Percentiles rank a stretch among this genome's conserved stretches.
phyloP scores from a whole-genome alignment of 768 basidiomycete genomes.

The Xerocomellus dryophilus region DNA sequence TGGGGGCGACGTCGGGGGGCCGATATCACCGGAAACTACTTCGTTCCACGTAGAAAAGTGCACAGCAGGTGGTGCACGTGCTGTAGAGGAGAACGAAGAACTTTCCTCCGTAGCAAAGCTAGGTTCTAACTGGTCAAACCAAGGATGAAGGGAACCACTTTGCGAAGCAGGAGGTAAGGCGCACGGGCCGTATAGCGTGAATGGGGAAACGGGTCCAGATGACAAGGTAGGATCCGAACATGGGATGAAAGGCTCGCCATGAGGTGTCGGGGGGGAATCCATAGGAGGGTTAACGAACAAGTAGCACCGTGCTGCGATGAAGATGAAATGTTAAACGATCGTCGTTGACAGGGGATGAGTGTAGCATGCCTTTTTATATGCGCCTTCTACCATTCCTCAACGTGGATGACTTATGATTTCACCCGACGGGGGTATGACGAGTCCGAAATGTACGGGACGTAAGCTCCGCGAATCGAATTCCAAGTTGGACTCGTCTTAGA shows the following conservation, averaged over 20 bases:
- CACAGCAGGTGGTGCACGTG: neutral
- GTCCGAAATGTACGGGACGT: neutral
- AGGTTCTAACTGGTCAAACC: neutral
- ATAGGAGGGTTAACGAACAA: neutral
- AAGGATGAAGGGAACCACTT: too few relatives aligned
- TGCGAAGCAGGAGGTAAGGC: neutral
- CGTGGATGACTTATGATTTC: too few relatives aligned
- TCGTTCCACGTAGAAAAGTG: neutral
- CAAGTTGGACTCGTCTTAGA: neutral
- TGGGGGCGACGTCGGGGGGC: neutral
- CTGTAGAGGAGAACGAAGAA: neutral
- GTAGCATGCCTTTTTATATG: neutral
- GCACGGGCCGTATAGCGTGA: neutral
- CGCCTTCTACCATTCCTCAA: too few relatives aligned
- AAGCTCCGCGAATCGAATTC: neutral
- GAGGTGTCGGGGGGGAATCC: neutral
- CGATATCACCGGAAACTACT: neutral
- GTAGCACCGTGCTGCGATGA: neutral
- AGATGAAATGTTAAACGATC: neutral
- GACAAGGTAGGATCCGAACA: neutral
- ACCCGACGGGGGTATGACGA: neutral
- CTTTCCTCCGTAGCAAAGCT: too few relatives aligned
- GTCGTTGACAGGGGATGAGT: neutral
- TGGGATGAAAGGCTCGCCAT: neutral
- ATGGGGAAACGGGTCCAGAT: too few relatives aligned